Conservation (phyloP, 345 rosid genomes). For the Jatropha curcas region DNA sequence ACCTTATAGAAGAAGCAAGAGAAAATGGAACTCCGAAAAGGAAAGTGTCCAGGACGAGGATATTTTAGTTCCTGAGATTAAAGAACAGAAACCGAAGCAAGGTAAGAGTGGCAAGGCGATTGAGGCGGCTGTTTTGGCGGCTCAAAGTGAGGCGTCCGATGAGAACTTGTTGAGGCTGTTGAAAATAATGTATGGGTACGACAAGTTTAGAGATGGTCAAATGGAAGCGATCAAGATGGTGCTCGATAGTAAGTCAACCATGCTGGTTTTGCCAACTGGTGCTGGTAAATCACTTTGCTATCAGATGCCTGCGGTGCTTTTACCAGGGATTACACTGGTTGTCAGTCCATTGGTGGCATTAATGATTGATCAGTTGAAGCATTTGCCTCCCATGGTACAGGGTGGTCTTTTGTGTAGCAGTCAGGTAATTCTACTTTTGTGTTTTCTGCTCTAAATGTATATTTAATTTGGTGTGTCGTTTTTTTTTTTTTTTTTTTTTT, state of each 20-base stretch:
- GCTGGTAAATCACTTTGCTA: slow-evolving; percentile 92
- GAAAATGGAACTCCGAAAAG: slow-evolving; percentile 29
- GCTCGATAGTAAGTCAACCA: slow-evolving; percentile 63
- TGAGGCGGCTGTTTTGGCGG: slow-evolving; percentile 54
- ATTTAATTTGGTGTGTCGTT: neutral
- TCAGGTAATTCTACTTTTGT: slow-evolving; percentile 49
- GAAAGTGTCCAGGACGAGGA: slow-evolving; percentile 40
- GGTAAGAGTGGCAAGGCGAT: slow-evolving; percentile 31
- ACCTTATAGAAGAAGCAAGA: slow-evolving; percentile 51
- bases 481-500: no score
- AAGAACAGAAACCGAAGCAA: slow-evolving; percentile 25
- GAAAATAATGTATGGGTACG: slow-evolving; percentile 53
- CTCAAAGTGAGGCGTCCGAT: slow-evolving; percentile 55
- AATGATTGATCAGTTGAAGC: slow-evolving; percentile 95
- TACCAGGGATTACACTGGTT: slow-evolving; percentile 73
- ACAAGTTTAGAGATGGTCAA: slow-evolving; percentile 62
- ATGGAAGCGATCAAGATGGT: slow-evolving; percentile 59
- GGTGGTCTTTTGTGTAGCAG: slow-evolving; percentile 80
- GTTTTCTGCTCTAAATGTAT: neutral
- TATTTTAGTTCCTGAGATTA: slow-evolving; percentile 42
- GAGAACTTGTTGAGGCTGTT: slow-evolving; percentile 54
- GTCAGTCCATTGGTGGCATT: slow-evolving; percentile 78
- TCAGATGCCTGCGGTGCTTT: slow-evolving; percentile 85
- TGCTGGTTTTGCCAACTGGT: slow-evolving; percentile 93
- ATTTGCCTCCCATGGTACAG: slow-evolving; percentile 60